Evolutionary conservation across 371 early-diverging fungal species (phyloP).

Genomic region (Antonospora locustae): DNA sequence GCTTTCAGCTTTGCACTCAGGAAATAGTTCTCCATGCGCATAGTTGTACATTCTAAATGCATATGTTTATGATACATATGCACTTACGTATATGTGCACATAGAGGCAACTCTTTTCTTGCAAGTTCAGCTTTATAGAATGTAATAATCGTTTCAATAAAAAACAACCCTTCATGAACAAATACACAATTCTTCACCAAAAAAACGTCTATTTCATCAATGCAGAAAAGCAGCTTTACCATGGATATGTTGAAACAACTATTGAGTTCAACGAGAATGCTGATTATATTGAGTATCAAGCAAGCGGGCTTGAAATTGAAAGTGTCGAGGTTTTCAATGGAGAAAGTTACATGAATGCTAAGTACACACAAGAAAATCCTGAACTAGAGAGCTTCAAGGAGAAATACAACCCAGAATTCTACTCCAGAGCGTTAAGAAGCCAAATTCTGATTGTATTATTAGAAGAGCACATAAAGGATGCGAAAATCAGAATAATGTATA

Average conservation of each 20-base stretch:
- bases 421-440: background rate
- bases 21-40: too few species aligned
- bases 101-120: too few species aligned
- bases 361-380: slow-evolving; percentile 2
- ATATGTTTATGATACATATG: too few species aligned
- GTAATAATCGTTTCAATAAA: too few species aligned
- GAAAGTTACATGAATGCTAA: background rate
- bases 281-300: background rate
- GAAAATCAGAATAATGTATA: slow-evolving; percentile 21
- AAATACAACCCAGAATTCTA: background rate
- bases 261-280: slow-evolving; percentile 1
- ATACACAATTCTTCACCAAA: slow-evolving; percentile 35
- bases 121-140: too few species aligned
- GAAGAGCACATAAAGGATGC: background rate
- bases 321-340: background rate
- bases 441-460: background rate
- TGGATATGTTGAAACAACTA: slow-evolving; percentile 36
- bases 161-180: too few species aligned
- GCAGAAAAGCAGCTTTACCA: slow-evolving; percentile 12
- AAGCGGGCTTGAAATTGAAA: slow-evolving; percentile 10
- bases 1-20: too few species aligned
- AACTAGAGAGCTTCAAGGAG: background rate
- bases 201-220: slow-evolving; percentile 41
- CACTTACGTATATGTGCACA: too few species aligned
- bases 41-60: too few species aligned